Evolutionary conservation across 495 filamentous ascomycete species (phyloP).

Genomic region (Cercophora sp.): DNA sequence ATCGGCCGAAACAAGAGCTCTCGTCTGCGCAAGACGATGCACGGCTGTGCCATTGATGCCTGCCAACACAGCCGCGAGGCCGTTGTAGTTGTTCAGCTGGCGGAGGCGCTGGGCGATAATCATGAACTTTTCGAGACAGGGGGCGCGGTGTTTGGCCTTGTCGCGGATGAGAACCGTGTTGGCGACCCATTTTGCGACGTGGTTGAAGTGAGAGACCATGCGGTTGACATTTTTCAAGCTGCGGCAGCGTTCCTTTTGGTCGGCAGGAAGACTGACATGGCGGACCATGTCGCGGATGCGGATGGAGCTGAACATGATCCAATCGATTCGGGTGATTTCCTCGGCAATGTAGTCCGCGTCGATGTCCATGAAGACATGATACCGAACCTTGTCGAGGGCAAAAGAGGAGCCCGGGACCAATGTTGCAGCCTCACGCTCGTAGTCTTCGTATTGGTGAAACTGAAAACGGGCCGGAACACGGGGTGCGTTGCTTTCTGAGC

Average conservation of each 20-base stretch:
- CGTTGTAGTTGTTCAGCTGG: constrained; percentile 94
- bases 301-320: constrained; percentile 95
- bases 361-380: constrained; percentile 77
- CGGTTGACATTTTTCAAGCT: constrained; percentile 82
- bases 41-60: constrained; percentile 87
- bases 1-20: constrained; percentile 65
- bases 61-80: constrained; percentile 85
- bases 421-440: constrained; percentile 65
- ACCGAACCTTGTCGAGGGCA: constrained; percentile 70
- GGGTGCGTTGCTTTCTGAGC: constrained; percentile 27
- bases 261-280: constrained; percentile 71
- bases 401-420: constrained; percentile 59
- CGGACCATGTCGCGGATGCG: constrained; percentile 90
- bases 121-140: constrained; percentile 93
- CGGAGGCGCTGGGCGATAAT: constrained; percentile 76
- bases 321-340: constrained; percentile 92
- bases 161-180: constrained; percentile 91
- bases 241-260: constrained; percentile 71
- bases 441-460: constrained; percentile 63
- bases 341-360: constrained; percentile 78
- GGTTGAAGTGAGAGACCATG: constrained; percentile 95
- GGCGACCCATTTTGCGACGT: constrained; percentile 83
- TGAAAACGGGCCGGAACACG: constrained; percentile 38
- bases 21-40: constrained; percentile 78
- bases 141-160: constrained; percentile 91